Conservation (phyloP, 495 filamentous ascomycete genomes). For the Penicillium turbatum region DNA sequence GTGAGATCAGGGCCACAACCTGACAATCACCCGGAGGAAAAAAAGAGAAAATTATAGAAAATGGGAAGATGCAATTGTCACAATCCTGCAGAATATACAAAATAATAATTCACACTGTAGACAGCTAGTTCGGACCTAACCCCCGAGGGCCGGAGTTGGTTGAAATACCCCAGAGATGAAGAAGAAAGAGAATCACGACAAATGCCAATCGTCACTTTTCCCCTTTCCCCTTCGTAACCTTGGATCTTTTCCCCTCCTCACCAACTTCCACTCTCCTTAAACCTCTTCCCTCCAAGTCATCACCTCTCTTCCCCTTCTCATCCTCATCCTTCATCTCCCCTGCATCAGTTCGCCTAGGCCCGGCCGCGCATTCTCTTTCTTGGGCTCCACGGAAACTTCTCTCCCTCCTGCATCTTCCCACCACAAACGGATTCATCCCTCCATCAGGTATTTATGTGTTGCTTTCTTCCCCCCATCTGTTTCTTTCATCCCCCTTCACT, state of each 20-base stretch:
- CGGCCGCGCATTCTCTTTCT: constrained; percentile 33
- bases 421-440: constrained; percentile 28
- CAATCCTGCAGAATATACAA: background rate
- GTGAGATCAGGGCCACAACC: background rate
- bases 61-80: background rate
- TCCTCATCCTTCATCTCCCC: constrained; percentile 13
- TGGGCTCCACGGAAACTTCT: constrained; percentile 27
- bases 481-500: constrained; percentile 8
- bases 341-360: constrained; percentile 26
- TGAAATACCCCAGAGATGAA: background rate
- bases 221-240: constrained; percentile 1
- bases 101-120: background rate
- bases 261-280: background rate
- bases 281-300: background rate
- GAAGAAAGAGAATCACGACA: background rate
- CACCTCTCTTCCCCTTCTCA: background rate
- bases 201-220: constrained; percentile 1
- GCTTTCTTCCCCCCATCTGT: constrained; percentile 5
- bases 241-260: background rate
- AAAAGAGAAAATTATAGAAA: background rate
- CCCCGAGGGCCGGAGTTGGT: constrained; percentile 2
- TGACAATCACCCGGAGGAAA: background rate
- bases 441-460: constrained; percentile 22
- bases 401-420: constrained; percentile 30
- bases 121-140: constrained; percentile 1